Percentiles rank a stretch among this genome's conserved stretches.
phyloP scores from a whole-genome alignment of 176 grass and related monocot species.

The Pontederia paniculata region DNA sequence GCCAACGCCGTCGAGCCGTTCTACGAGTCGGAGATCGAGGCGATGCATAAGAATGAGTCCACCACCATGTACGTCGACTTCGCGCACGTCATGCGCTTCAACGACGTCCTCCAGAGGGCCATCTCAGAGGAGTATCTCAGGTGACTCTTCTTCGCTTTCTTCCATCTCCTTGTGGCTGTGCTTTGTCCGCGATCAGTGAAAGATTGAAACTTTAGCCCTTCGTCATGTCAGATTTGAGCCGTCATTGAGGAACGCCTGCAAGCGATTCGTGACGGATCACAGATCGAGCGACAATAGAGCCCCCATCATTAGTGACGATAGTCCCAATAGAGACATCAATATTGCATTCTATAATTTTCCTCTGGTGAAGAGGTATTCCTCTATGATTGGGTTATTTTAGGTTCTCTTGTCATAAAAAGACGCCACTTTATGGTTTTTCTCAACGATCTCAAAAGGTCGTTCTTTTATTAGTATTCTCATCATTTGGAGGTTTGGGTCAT shows the following conservation, averaged over 20 bases:
- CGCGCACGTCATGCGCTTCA: slow-evolving; percentile 89
- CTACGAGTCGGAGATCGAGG: slow-evolving; percentile 80
- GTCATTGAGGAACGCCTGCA: slow-evolving; percentile 78
- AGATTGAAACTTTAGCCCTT: neutral
- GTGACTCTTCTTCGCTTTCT: slow-evolving; percentile 12
- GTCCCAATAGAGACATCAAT: slow-evolving; percentile 80
- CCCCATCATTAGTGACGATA: slow-evolving; percentile 75
- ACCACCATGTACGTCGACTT: slow-evolving; percentile 96
- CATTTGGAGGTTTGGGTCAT: slow-evolving; percentile 17
- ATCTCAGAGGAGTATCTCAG: slow-evolving; percentile 92
- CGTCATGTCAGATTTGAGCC: slow-evolving; percentile 53
- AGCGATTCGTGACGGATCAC: slow-evolving; percentile 71
- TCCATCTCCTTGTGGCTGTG: neutral
- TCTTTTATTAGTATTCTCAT: neutral
- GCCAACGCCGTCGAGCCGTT: slow-evolving; percentile 48
- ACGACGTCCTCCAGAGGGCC: slow-evolving; percentile 85
- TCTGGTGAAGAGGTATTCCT: slow-evolving; percentile 51
- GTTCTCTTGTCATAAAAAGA: neutral
- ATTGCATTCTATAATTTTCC: slow-evolving; percentile 89
- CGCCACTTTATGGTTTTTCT: neutral
- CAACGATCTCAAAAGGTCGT: neutral
- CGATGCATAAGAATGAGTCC: slow-evolving; percentile 65
- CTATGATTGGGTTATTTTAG: neutral
- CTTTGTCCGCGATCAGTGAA: neutral
- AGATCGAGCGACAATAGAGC: slow-evolving; percentile 50